A percentile compares a stretch with the other conserved stretches of the same genome.
phyloP scores from a whole-genome alignment of 2,329 filamentous ascomycete genomes.

The Hansfordia pulvinata region DNA sequence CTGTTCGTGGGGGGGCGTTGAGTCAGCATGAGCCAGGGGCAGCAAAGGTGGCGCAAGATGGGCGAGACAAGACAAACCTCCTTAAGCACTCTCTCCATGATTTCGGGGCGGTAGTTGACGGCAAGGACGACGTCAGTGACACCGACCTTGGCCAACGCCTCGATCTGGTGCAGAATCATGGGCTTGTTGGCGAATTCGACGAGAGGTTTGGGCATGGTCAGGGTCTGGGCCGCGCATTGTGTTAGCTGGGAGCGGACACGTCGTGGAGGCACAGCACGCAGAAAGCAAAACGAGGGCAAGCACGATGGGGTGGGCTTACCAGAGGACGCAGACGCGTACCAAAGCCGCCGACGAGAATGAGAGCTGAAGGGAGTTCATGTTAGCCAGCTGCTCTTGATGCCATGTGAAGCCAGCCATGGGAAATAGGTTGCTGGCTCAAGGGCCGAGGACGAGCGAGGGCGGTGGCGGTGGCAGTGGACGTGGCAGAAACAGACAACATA shows the following conservation, averaged over 20 bases:
- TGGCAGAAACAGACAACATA: too few relatives aligned
- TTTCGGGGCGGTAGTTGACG: slow-evolving; percentile 96
- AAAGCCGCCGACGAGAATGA: slow-evolving; percentile 98
- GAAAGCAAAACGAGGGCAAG: too few relatives aligned
- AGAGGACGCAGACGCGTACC: slow-evolving; percentile 94
- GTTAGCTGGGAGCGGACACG: slow-evolving; percentile 9
- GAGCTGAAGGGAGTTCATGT: slow-evolving; percentile 40
- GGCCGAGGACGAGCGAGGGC: too few relatives aligned
- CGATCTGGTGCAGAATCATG: slow-evolving; percentile 98
- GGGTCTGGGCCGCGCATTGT: slow-evolving; percentile 45
- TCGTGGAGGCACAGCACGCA: too few relatives aligned
- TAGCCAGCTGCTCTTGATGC: slow-evolving; percentile 5
- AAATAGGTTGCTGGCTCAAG: too few relatives aligned
- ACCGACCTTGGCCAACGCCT: slow-evolving; percentile 82
- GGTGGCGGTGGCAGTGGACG: too few relatives aligned
- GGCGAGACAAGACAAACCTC: slow-evolving; percentile 63
- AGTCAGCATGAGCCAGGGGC: too few relatives aligned
- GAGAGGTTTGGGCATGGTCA: slow-evolving; percentile 92
- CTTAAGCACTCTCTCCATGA: slow-evolving; percentile 88
- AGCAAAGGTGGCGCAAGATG: too few relatives aligned
- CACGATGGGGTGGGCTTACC: slow-evolving; percentile 40
- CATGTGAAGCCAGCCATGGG: too few relatives aligned
- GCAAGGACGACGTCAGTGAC: slow-evolving; percentile 96
- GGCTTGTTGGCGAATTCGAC: slow-evolving; percentile 98
- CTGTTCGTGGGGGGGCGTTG: slow-evolving; percentile 23